Percentiles rank a stretch among this genome's conserved stretches.
Conservation (phyloP, 2,329 filamentous ascomycete genomes). For the Apiospora aurea region DNA sequence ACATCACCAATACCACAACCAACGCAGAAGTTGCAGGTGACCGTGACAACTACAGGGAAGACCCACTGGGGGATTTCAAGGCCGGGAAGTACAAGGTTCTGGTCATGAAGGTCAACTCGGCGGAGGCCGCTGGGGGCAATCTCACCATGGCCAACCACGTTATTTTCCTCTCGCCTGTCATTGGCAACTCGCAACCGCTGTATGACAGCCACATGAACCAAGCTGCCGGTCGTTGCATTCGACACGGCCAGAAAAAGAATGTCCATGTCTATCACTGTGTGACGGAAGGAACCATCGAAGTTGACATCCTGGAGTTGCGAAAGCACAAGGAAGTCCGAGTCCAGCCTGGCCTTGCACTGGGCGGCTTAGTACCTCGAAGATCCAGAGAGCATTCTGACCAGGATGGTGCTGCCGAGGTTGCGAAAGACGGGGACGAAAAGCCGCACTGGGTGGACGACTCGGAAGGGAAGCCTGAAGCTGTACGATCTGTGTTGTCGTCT, state of each 20-base stretch:
- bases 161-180: constrained; percentile 47
- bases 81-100: constrained; percentile 38
- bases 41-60: constrained; percentile 20
- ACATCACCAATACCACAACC: constrained; percentile 30
- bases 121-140: constrained; percentile 50
- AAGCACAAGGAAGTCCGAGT: constrained; percentile 27
- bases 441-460: background rate
- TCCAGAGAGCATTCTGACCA: background rate
- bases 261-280: constrained; percentile 51
- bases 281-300: constrained; percentile 48
- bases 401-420: background rate
- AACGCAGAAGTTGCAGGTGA: background rate
- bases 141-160: constrained; percentile 51
- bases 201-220: constrained; percentile 48
- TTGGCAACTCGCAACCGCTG: constrained; percentile 41
- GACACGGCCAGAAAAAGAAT: constrained; percentile 47
- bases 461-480: constrained; percentile 24
- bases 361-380: constrained; percentile 25
- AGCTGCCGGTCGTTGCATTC: constrained; percentile 48
- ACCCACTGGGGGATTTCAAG: constrained; percentile 41
- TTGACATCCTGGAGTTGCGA: constrained; percentile 46
- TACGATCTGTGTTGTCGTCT: constrained; percentile 31
- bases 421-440: no score
- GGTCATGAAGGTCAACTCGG: constrained; percentile 47
- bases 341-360: constrained; percentile 29